Base-by-base conservation (phyloP, 768 basidiomycete species). In the Hirschioporus abietinus region DNA sequence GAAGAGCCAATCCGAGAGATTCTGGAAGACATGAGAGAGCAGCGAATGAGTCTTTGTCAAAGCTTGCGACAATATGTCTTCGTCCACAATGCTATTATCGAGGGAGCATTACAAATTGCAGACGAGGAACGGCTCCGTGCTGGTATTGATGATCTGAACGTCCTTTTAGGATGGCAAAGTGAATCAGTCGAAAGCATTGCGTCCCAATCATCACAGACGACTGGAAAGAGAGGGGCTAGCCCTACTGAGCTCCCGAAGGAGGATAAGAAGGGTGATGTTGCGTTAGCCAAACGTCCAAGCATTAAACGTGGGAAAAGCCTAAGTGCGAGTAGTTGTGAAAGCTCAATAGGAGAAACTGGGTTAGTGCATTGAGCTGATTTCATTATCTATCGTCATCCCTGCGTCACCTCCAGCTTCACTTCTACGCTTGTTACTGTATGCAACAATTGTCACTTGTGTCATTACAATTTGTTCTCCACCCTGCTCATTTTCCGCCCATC, bases 21-120 rank as follows among this genome's bases (percentile, higher is more conserved):
- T 0, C 81, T 98, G 63, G 93, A 96, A 77, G 93, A 95, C 74
- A 94, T 99, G 89, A 84, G 96, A 60, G 89, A 96, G 76, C 96
- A 98, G 78, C 82, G 96, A 65, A 99, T 99, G 96, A 95, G 93
- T 72, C 78, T 97, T 68, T 96, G 96, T 74, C 96, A 96, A 80
- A 96, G 92, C 75, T 78, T 96, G 73, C 81, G 95, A 66, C 96
- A 99, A 78, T 99, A 96, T 73, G 90, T 96, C 23, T 98, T 96
- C 76, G 92, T 95, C 42, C 93, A 97, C 74, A 87, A 89, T 34
- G 93, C 89, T 20, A 81, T 95, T 66, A 84, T 95, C 66, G 91
- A 93, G 76, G 93, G 93, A 7, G 85, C 89, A 18, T 76, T 95
- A 77, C 82, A 85, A 82, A 80, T 94, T 20, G 82, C 90, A 60